Conservation (phyloP, 2,329 filamentous ascomycete species). For the Fusarium nisikadoi region DNA sequence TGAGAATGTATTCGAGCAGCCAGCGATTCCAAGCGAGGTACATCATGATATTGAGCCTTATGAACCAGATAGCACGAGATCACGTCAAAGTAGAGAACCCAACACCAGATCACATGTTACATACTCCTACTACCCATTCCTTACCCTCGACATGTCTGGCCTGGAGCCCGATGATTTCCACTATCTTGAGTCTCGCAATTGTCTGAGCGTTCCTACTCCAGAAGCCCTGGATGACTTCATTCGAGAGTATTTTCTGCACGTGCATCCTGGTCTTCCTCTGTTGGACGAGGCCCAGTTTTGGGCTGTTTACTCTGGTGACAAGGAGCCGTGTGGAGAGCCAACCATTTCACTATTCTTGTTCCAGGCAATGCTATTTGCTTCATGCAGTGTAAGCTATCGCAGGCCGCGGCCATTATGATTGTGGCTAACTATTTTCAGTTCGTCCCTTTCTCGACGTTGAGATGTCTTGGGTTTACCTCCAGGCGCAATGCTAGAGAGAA, state of each 20-base stretch:
- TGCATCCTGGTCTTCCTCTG: slow-evolving; percentile 21
- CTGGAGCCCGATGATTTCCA: neutral
- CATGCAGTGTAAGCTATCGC: neutral
- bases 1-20: accelerated
- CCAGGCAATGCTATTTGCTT: neutral
- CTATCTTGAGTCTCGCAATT: neutral
- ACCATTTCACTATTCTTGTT: accelerated
- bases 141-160: neutral
- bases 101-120: neutral
- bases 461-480: neutral
- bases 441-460: neutral
- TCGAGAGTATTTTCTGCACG: slow-evolving; percentile 23
- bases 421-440: accelerated
- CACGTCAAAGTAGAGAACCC: accelerated
- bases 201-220: neutral
- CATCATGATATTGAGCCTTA: accelerated
- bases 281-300: slow-evolving; percentile 3
- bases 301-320: neutral
- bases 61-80: accelerated
- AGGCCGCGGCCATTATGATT: accelerated
- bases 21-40: accelerated
- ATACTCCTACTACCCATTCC: neutral
- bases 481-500: neutral
- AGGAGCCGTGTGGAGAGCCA: accelerated
- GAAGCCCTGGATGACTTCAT: neutral